Evolutionary conservation across 805 yeast genomes (phyloP).

Genomic region (Myxozyma vanderwaltii): DNA sequence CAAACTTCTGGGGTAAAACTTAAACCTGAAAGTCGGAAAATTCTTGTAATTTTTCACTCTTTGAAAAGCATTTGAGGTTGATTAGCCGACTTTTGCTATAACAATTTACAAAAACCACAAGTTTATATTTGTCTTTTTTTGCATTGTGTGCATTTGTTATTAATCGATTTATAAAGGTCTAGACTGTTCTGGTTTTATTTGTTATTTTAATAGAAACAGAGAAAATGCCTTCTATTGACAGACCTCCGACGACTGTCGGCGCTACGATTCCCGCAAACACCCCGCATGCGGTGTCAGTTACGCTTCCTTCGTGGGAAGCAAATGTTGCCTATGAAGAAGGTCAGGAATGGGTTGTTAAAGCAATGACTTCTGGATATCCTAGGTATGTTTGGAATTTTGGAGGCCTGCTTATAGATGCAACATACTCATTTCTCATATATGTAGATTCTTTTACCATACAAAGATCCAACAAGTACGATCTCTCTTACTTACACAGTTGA

Average conservation of each 20-base stretch:
- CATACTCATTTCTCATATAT: constrained; percentile 56
- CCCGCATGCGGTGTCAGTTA: constrained; percentile 91
- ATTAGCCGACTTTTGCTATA: neutral
- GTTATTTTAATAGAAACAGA: neutral
- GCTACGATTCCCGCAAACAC: constrained; percentile 86
- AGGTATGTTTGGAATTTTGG: no score
- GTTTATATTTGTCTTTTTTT: neutral
- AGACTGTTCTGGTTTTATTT: no score
- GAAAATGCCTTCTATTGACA: constrained; percentile 29
- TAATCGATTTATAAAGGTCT: no score
- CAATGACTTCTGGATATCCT: constrained; percentile 88
- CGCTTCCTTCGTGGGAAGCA: constrained; percentile 93
- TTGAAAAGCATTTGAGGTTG: neutral
- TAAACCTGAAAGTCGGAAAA: neutral
- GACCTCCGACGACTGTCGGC: constrained; percentile 55
- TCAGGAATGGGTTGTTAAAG: constrained; percentile 71
- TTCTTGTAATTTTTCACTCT: neutral
- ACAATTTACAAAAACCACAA: neutral
- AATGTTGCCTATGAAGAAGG: constrained; percentile 93
- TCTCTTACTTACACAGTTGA: neutral
- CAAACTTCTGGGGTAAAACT: neutral
- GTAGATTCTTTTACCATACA: constrained; percentile 44
- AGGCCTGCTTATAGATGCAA: constrained; percentile 49
- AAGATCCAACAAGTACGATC: constrained; percentile 42
- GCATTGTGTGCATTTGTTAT: neutral